phyloP scores from a whole-genome alignment of 257 asterid species.

The Penstemon eatonii region DNA sequence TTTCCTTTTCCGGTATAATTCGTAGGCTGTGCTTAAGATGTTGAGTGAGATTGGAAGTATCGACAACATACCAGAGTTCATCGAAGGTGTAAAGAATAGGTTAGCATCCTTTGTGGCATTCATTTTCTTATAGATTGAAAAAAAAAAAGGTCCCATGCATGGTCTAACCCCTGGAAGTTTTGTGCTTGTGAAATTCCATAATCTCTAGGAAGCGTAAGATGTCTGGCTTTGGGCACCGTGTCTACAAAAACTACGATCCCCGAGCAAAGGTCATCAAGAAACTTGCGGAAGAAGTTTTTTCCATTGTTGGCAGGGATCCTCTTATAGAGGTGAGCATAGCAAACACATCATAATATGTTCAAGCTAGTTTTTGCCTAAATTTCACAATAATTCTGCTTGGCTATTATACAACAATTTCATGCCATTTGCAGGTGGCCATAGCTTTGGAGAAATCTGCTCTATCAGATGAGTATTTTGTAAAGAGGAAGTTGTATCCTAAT shows the following conservation, averaged over 20 bases:
- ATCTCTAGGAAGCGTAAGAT: slow-evolving; percentile 82
- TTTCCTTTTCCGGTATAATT: slow-evolving; percentile 5
- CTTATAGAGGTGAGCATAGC: slow-evolving; percentile 69
- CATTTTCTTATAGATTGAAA: slow-evolving; percentile 5
- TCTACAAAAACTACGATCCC: slow-evolving; percentile 96
- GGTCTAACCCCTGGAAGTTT: slow-evolving; percentile 15
- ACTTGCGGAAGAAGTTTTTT: slow-evolving; percentile 95
- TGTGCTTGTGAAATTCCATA: not conserved
- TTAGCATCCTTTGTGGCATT: slow-evolving; percentile 27
- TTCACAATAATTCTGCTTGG: not conserved
- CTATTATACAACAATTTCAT: slow-evolving; percentile 21
- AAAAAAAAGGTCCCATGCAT: not conserved
- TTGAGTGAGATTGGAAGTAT: not conserved
- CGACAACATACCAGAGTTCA: slow-evolving; percentile 87
- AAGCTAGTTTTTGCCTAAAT: not conserved
- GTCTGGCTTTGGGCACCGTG: slow-evolving; percentile 99
- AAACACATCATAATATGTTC: too few relatives aligned
- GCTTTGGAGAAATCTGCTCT: slow-evolving; percentile 81
- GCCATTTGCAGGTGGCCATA: slow-evolving; percentile 77
- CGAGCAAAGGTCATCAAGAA: slow-evolving; percentile 93
- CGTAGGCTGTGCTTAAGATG: too few relatives aligned
- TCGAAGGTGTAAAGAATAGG: slow-evolving; percentile 97
- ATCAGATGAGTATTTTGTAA: slow-evolving; percentile 87
- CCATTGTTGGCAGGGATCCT: slow-evolving; percentile 99
- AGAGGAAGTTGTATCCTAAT: slow-evolving; percentile 95